These are phyloP conservation scores for Adiantum capillusveneris DNA, from an alignment of 75 land plant genomes.

Conservation along the genomic window DNA sequence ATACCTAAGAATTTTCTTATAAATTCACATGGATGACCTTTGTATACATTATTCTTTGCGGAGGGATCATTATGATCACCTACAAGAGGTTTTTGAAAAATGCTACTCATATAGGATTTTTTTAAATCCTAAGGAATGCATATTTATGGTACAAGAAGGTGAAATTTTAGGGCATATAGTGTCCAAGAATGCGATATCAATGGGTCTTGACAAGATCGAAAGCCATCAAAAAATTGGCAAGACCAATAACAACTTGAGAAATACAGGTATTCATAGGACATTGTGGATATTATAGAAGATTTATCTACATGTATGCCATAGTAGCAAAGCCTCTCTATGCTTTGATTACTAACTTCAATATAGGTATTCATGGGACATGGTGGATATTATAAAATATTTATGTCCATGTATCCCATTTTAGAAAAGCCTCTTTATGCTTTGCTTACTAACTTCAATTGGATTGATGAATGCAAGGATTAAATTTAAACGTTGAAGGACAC, in stretches of 20 bases:
- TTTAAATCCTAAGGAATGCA: slow-evolving; percentile 8
- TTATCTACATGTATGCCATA: slow-evolving; percentile 7
- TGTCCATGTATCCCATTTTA: not conserved
- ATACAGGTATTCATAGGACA: slow-evolving; percentile 6
- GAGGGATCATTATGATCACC: not conserved
- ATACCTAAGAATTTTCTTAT: not conserved
- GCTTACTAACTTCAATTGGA: not conserved
- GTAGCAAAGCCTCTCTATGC: not conserved
- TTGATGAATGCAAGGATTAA: not conserved
- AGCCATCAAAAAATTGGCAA: slow-evolving; percentile 1
- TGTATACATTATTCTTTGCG: not conserved
- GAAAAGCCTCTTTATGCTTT: not conserved
- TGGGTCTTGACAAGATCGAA: slow-evolving; percentile 2
- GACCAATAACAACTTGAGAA: not conserved
- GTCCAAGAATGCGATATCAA: not conserved
- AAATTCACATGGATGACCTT: slow-evolving; percentile 13
- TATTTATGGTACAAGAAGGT: slow-evolving; percentile 1
- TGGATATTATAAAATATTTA: slow-evolving; percentile 6
- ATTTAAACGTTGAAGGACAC: not conserved
- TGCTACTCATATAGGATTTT: not conserved
- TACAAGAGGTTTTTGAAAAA: not conserved
- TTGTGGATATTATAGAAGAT: slow-evolving; percentile 3
- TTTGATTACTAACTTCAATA: not conserved
- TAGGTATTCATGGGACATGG: slow-evolving; percentile 4
- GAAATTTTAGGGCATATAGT: slow-evolving; percentile 7